Conservation (phyloP, 805 yeast species). For the Starmerella kuoi region DNA sequence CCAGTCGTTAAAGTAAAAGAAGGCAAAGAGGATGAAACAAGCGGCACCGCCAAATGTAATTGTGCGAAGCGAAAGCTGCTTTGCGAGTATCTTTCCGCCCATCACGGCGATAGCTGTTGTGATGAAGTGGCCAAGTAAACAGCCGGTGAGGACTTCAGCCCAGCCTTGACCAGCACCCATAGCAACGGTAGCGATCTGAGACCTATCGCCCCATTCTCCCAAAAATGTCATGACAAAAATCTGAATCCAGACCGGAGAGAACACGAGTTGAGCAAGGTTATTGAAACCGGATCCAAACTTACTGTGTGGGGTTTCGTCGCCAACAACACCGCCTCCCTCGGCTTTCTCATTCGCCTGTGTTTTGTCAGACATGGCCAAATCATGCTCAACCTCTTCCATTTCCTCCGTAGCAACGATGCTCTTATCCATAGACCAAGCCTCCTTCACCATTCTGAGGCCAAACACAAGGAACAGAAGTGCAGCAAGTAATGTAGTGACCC, state of each 20-base stretch:
- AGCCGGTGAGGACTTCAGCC: constrained; percentile 80
- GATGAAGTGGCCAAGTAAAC: constrained; percentile 73
- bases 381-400: constrained; percentile 93
- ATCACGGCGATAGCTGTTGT: constrained; percentile 86
- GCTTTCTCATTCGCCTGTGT: constrained; percentile 33
- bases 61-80: constrained; percentile 78
- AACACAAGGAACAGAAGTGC: constrained; percentile 59
- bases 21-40: constrained; percentile 73
- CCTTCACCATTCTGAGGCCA: constrained; percentile 41
- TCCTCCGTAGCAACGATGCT: constrained; percentile 77
- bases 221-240: constrained; percentile 90
- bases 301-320: constrained; percentile 22
- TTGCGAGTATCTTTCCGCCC: constrained; percentile 85
- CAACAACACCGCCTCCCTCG: constrained; percentile 31
- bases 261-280: constrained; percentile 47
- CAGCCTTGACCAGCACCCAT: constrained; percentile 96
- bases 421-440: constrained; percentile 67
- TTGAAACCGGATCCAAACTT: constrained; percentile 30
- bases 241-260: constrained; percentile 88
- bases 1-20: constrained; percentile 59
- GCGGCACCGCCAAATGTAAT: constrained; percentile 84
- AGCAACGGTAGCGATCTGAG: constrained; percentile 95
- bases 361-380: constrained; percentile 54
- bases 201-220: constrained; percentile 99
- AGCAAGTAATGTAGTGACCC: constrained; percentile 71